phyloP scores from a whole-genome alignment of 78 protist genomes.

The Pelomyxa schiedti region DNA sequence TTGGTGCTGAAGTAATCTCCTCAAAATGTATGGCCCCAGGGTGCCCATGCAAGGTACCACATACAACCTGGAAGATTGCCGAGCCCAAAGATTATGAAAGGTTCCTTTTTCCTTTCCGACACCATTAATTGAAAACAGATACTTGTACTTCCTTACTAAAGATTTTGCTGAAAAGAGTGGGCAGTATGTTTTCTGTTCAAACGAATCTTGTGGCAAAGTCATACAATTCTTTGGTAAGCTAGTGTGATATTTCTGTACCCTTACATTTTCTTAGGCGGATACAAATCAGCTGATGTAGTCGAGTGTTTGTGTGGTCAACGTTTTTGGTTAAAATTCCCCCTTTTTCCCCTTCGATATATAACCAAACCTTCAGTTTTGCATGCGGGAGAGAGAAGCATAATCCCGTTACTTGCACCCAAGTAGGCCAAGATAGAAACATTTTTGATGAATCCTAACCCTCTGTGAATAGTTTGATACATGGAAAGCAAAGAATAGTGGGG shows the following conservation, averaged over 20 bases:
- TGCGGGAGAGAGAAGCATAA: constrained; percentile 49
- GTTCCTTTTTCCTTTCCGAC: background rate
- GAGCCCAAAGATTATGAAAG: background rate
- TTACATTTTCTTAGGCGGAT: too few relatives aligned
- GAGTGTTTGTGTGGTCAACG: constrained; percentile 45
- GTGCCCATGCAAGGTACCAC: background rate
- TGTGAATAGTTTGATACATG: constrained; percentile 28
- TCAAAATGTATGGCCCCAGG: constrained; percentile 8
- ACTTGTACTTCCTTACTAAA: constrained; percentile 44
- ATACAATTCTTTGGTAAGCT: constrained; percentile 7
- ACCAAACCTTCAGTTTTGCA: constrained; percentile 17
- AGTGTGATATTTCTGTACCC: too few relatives aligned
- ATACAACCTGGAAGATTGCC: background rate
- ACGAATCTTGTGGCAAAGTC: constrained; percentile 39
- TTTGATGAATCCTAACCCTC: too few relatives aligned
- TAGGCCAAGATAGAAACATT: too few relatives aligned
- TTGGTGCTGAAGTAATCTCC: constrained; percentile 18
- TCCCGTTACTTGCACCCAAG: constrained; percentile 53
- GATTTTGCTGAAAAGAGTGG: constrained; percentile 26
- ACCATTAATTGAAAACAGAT: constrained; percentile 2
- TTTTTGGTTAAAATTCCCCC: constrained; percentile 12
- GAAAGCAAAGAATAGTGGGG: constrained; percentile 42
- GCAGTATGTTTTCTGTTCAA: constrained; percentile 41
- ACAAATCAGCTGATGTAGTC: constrained; percentile 38
- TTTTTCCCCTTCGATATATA: background rate